Evolutionary conservation across 2,329 filamentous ascomycete species (phyloP).

Genomic region (Microsporum ferrugineum): DNA sequence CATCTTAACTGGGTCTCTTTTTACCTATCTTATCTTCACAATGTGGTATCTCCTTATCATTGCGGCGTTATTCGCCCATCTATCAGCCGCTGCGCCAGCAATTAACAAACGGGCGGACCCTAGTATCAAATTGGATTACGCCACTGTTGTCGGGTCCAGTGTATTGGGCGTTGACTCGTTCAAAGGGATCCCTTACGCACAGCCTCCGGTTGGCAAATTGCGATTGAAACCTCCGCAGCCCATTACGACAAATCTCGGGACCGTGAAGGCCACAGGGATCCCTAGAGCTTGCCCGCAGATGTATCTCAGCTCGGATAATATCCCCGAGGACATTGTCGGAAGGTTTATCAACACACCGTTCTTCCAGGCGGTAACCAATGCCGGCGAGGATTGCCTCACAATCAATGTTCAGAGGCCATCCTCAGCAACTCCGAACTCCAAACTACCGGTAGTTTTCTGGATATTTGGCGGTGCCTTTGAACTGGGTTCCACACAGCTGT

Average conservation of each 20-base stretch:
- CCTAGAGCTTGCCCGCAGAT: slow-evolving; percentile 63
- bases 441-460: slow-evolving; percentile 58
- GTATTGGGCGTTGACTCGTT: slow-evolving; percentile 51
- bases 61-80: neutral
- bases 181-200: slow-evolving; percentile 63
- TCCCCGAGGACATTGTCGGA: slow-evolving; percentile 38
- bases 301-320: slow-evolving; percentile 42
- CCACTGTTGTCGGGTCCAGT: slow-evolving; percentile 44
- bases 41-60: neutral
- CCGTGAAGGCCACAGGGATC: slow-evolving; percentile 46
- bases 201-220: slow-evolving; percentile 54
- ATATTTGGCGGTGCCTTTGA: slow-evolving; percentile 53
- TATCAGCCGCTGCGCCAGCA: neutral
- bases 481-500: slow-evolving; percentile 37
- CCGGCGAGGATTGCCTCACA: slow-evolving; percentile 54
- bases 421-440: slow-evolving; percentile 41
- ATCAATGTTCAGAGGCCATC: slow-evolving; percentile 50
- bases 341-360: slow-evolving; percentile 45
- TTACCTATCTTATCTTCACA: neutral
- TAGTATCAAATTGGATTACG: slow-evolving; percentile 20
- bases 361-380: slow-evolving; percentile 44
- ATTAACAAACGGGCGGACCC: slow-evolving; percentile 4
- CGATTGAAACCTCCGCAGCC: slow-evolving; percentile 59
- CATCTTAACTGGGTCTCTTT: neutral
- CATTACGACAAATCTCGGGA: slow-evolving; percentile 47